Conservation (phyloP, 1,139 yeast species). For the Sugiyamaella japonica region DNA sequence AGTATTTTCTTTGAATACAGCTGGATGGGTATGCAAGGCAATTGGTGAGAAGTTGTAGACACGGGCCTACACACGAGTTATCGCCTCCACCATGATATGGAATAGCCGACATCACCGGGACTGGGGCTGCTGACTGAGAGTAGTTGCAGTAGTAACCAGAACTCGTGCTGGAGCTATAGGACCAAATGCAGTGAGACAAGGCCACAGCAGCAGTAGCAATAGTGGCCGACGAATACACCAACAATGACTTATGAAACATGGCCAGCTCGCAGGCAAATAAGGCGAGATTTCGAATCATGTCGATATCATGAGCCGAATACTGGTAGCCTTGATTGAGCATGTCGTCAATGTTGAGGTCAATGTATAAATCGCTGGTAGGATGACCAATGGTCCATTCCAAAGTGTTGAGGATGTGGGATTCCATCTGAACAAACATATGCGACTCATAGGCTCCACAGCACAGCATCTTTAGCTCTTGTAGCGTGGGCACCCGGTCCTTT, state of each 20-base stretch:
- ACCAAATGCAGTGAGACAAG: conserved; percentile 54
- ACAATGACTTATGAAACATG: conserved; percentile 61
- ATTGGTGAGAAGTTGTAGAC: conserved; percentile 33
- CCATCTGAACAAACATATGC: conserved; percentile 94
- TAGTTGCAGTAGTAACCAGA: conserved; percentile 11
- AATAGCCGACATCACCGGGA: conserved; percentile 20
- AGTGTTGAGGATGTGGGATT: conserved; percentile 80
- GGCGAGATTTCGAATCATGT: conserved; percentile 53
- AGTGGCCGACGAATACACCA: conserved; percentile 57
- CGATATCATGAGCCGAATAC: conserved; percentile 30
- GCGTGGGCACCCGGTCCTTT: conserved; percentile 78
- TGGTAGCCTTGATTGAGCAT: conserved; percentile 26
- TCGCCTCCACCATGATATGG: conserved; percentile 21
- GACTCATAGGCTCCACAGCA: conserved; percentile 85
- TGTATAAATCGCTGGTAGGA: conserved; percentile 46
- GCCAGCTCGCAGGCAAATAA: conserved; percentile 75
- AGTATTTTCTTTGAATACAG: conserved; percentile 36
- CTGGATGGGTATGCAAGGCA: conserved; percentile 31
- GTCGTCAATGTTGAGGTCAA: conserved; percentile 36
- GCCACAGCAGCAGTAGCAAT: conserved; percentile 70
- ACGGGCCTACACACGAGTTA: conserved; percentile 18
- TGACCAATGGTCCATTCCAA: conserved; percentile 78
- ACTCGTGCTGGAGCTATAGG: conserved; percentile 47
- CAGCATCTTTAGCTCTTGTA: conserved; percentile 72
- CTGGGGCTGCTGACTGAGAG: too few species aligned